Evolutionary conservation across 139 green algal species (phyloP).

Genomic region (Micractinium sp.): DNA sequence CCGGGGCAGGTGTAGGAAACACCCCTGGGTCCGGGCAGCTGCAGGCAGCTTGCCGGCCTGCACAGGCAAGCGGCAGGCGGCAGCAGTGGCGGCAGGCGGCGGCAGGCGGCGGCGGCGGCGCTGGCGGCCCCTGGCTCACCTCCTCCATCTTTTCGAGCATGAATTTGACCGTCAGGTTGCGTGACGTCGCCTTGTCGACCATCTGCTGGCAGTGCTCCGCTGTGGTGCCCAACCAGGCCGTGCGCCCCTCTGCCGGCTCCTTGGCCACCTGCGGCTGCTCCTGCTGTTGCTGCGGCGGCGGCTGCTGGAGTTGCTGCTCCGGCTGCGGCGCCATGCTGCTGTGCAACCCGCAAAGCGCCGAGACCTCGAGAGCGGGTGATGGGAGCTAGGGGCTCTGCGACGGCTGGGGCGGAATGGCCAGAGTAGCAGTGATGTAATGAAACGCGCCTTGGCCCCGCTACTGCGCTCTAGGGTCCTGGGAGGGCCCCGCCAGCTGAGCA

Average conservation of each 20-base stretch:
- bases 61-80: neutral
- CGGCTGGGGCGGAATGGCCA: neutral
- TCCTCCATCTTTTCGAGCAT: slow-evolving; percentile 76
- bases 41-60: neutral
- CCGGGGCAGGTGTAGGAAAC: neutral
- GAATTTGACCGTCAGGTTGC: slow-evolving; percentile 72
- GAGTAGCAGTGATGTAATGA: no score
- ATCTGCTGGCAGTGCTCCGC: slow-evolving; percentile 48
- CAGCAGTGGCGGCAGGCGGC: neutral
- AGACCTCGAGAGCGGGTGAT: neutral
- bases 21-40: neutral
- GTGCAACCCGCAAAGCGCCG: neutral
- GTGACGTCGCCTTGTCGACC: slow-evolving; percentile 60
- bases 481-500: no score
- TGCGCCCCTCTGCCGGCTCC: slow-evolving; percentile 22
- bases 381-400: neutral
- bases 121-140: slow-evolving; percentile 42
- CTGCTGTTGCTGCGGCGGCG: neutral
- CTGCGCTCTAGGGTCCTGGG: no score
- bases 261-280: neutral
- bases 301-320: neutral
- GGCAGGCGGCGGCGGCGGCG: neutral
- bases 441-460: no score
- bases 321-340: neutral
- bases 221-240: slow-evolving; percentile 32